phyloP scores from a whole-genome alignment of 768 basidiomycete genomes.

The Amanita phalloides region DNA sequence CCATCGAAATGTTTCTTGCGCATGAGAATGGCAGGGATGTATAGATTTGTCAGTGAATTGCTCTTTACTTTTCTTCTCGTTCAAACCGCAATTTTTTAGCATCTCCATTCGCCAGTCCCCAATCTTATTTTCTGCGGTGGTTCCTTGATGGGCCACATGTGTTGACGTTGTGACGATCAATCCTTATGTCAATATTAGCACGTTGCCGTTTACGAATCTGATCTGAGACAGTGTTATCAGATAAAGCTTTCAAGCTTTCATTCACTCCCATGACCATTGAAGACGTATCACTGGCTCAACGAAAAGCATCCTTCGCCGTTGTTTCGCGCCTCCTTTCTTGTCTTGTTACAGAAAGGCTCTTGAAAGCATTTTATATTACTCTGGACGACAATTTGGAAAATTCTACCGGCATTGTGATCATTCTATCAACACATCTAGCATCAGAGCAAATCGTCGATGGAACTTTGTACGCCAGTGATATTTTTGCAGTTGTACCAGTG shows the following conservation, averaged over 20 bases:
- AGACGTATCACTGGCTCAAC: not conserved
- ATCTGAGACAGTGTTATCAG: no score
- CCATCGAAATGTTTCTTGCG: constrained; percentile 48
- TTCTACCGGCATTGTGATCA: constrained; percentile 25
- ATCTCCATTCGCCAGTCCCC: constrained; percentile 42
- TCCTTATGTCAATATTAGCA: no score
- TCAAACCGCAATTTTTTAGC: constrained; percentile 19
- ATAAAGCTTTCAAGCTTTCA: no score
- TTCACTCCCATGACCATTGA: not conserved
- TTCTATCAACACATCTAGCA: constrained; percentile 26
- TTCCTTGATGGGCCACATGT: no score
- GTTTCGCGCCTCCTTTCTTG: constrained; percentile 37
- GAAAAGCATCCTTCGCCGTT: constrained; percentile 35
- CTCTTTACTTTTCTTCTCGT: not conserved
- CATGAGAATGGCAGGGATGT: constrained; percentile 47
- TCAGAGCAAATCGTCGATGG: constrained; percentile 21
- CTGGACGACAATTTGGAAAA: constrained; percentile 10
- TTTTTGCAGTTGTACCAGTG: constrained; percentile 38
- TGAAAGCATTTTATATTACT: constrained; percentile 31
- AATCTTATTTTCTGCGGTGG: constrained; percentile 42
- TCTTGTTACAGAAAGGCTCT: constrained; percentile 36
- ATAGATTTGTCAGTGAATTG: constrained; percentile 35
- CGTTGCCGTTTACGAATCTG: no score
- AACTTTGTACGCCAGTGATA: constrained; percentile 25
- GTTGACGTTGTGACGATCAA: no score